Percentiles rank a stretch among this genome's conserved stretches.
These are phyloP conservation scores for Calocybe gangraenosa DNA, from an alignment of 768 basidiomycete genomes.

Conservation along the genomic window DNA sequence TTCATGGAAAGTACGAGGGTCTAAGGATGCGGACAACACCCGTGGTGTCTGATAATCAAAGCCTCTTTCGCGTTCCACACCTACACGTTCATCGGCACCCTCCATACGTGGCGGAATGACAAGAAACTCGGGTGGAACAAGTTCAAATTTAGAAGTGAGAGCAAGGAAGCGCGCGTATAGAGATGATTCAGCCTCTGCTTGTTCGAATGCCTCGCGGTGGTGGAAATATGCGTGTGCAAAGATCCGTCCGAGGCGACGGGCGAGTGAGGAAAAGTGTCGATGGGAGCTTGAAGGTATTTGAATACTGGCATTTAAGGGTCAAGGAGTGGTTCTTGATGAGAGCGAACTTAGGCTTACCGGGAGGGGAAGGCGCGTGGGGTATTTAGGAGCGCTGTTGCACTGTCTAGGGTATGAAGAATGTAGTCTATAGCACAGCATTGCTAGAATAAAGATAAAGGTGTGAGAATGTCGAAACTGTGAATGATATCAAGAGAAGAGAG, in stretches of 20 bases:
- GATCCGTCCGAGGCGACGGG: slow-evolving; percentile 87
- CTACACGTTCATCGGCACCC: slow-evolving; percentile 9
- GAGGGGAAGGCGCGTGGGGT: slow-evolving; percentile 91
- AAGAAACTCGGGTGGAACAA: slow-evolving; percentile 81
- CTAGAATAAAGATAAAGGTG: slow-evolving; percentile 28
- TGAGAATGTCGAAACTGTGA: background rate
- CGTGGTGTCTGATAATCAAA: slow-evolving; percentile 32
- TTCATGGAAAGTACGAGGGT: slow-evolving; percentile 18
- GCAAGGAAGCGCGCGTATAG: slow-evolving; percentile 88
- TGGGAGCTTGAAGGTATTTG: slow-evolving; percentile 77
- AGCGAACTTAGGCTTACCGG: slow-evolving; percentile 42
- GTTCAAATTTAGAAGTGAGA: slow-evolving; percentile 72
- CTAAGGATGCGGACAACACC: slow-evolving; percentile 35
- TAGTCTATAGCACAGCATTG: slow-evolving; percentile 99
- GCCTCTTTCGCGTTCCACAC: slow-evolving; percentile 13
- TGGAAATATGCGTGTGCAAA: slow-evolving; percentile 97
- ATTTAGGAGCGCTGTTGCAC: slow-evolving; percentile 87
- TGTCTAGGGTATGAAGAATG: slow-evolving; percentile 89
- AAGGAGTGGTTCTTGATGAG: background rate
- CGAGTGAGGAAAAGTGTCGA: slow-evolving; percentile 87
- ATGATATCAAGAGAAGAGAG: background rate
- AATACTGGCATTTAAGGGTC: slow-evolving; percentile 48
- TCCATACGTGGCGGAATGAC: slow-evolving; percentile 56
- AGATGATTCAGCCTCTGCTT: slow-evolving; percentile 86
- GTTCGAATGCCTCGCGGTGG: slow-evolving; percentile 87